Evolutionary conservation across 2,329 filamentous ascomycete species (phyloP).

Genomic region (Fusarium concolor): DNA sequence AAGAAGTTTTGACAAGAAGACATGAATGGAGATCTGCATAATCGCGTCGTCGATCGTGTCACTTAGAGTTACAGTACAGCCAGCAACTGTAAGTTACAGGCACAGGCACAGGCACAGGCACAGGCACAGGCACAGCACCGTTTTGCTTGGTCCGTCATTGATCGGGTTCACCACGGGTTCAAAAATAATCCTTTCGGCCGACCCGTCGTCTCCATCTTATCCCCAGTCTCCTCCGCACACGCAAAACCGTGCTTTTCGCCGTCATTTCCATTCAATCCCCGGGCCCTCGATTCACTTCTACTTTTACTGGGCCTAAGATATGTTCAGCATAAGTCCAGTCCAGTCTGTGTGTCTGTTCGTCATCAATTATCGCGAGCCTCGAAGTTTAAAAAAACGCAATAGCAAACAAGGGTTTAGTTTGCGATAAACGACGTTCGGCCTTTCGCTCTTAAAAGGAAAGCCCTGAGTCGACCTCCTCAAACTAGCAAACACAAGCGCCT

Average conservation of each 20-base stretch:
- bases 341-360: not conserved
- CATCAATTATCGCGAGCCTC: constrained; percentile 12
- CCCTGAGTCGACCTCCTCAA: not conserved
- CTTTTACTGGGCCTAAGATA: constrained; percentile 5
- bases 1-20: not conserved
- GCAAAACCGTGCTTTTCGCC: constrained; percentile 24
- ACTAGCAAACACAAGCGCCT: constrained; percentile 1
- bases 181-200: constrained; percentile 36
- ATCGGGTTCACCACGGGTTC: constrained; percentile 31
- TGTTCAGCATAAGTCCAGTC: constrained; percentile 9
- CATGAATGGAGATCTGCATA: constrained; percentile 17
- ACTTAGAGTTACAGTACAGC: not conserved
- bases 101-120: constrained; percentile 12
- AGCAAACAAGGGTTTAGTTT: constrained; percentile 6
- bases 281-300: constrained; percentile 2
- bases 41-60: constrained; percentile 14
- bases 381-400: not conserved
- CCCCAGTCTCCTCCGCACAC: constrained; percentile 33
- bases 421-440: not conserved
- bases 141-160: constrained; percentile 15
- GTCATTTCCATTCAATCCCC: constrained; percentile 44
- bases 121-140: constrained; percentile 20
- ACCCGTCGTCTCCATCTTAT: constrained; percentile 31
- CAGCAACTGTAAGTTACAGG: too few relatives aligned
- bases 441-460: not conserved